phyloP scores from a whole-genome alignment of 305 asterid genomes.

The Ajuga reptans region DNA sequence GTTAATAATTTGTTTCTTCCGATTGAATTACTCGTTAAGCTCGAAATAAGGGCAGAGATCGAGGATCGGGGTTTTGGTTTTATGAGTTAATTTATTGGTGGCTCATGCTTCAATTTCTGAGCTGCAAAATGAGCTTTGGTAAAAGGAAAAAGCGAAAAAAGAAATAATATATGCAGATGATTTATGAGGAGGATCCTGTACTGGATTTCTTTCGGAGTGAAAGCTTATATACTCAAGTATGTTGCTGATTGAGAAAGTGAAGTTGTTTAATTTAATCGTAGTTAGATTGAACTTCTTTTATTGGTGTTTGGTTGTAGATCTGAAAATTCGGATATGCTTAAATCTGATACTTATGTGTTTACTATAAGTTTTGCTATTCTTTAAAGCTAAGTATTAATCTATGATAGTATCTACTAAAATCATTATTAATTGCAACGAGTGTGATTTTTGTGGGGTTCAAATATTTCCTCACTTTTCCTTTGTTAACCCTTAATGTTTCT shows the following conservation, averaged over 20 bases:
- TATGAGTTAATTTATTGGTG: background rate
- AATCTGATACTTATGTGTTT: background rate
- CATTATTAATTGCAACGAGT: conserved; percentile 11
- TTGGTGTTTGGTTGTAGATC: conserved; percentile 19
- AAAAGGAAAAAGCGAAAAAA: conserved; percentile 21
- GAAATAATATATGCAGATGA: background rate
- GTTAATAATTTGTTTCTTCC: background rate
- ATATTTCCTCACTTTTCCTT: background rate
- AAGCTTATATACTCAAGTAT: conserved; percentile 11
- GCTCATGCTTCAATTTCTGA: conserved; percentile 3
- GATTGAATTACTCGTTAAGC: background rate
- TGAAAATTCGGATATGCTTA: conserved; percentile 12
- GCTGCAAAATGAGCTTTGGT: conserved; percentile 23
- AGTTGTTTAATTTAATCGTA: background rate
- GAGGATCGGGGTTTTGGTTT: conserved; percentile 8
- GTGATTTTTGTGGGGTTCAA: conserved; percentile 13
- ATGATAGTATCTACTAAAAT: background rate
- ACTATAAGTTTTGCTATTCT: conserved; percentile 25
- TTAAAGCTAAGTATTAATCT: conserved; percentile 30
- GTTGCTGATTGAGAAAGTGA: conserved; percentile 6
- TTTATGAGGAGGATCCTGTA: background rate
- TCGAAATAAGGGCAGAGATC: background rate
- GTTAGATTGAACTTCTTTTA: background rate
- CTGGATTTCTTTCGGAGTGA: conserved; percentile 11
- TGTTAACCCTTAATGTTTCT: background rate